Evolutionary conservation across 169 alveolate species (phyloP), one percentile per base, ranked within the genome.

Genomic region (Pseudocohnilembus persalinus): DNA sequence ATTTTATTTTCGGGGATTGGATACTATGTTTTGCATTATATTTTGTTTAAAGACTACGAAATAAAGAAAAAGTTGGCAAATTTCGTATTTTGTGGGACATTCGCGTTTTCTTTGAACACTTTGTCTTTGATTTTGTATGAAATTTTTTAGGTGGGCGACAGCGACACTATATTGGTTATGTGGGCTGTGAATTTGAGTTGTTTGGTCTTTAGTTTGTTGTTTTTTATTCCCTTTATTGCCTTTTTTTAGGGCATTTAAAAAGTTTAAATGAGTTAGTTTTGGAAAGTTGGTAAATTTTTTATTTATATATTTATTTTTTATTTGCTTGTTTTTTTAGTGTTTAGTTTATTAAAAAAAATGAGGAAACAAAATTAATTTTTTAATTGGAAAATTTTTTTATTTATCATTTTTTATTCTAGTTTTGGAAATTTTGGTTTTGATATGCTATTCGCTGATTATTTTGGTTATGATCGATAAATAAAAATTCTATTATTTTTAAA

Each of bases 41-140:
- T 0, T 34, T 79, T 25, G 31, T 63, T 79, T 49, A 63, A 79
- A 49, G 84, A 79, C 29, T 79, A 79, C 29, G 84, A 79, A 79
- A 49, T 79, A 35, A 79, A 79, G 76, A 34, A 79, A 34, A 33
- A 35, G n/a, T 49, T n/a, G 49, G 84, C 84, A 0, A 29, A 30
- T 49, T 29, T 34, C 0, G 64, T 63, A 49, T 79, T 49, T 63
- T 27, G 74, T 49, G 31, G 30, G 25, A 72, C 63, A 16, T 79
- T 79, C 30, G 84, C 84, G 4, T 72, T 79, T 30, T 79, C 76
- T 0, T 34, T 68, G 28, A 72, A 79, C 64, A 49, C 76, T 49
- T 49, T 79, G 35, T 34, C 64, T 74, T 33, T 79, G 27, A 29
- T 86, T 15, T 74, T 86, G 31, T 86, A 80, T 81, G 90, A 86